Evolutionary conservation across 2,329 filamentous ascomycete species (phyloP).

Genomic region (Colletotrichum camelliae): DNA sequence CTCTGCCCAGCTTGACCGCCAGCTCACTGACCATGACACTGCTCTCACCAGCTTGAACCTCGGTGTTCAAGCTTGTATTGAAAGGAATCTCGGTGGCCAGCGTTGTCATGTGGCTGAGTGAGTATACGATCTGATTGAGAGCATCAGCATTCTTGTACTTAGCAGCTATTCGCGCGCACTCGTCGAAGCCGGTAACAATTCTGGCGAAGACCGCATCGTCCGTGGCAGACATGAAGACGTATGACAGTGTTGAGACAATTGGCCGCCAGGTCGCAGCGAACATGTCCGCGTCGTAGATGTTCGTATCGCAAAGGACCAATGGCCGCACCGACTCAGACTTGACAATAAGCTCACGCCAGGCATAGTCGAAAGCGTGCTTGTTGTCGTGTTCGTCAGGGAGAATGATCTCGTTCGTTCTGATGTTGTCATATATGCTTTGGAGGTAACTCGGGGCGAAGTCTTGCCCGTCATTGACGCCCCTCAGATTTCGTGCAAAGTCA

Average conservation of each 20-base stretch:
- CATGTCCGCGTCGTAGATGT: constrained; percentile 97
- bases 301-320: constrained; percentile 83
- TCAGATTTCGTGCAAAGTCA: constrained; percentile 87
- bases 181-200: constrained; percentile 93
- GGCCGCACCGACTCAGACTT: constrained; percentile 81
- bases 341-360: constrained; percentile 91
- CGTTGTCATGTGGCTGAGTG: constrained; percentile 88
- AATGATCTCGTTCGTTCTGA: constrained; percentile 93
- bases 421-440: constrained; percentile 86
- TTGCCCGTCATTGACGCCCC: constrained; percentile 84
- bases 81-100: constrained; percentile 77
- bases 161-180: constrained; percentile 91
- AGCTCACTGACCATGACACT: constrained; percentile 99
- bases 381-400: constrained; percentile 97
- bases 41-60: constrained; percentile 89
- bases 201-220: constrained; percentile 95
- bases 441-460: constrained; percentile 88
- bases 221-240: constrained; percentile 98
- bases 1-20: constrained; percentile 91
- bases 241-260: constrained; percentile 91
- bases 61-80: constrained; percentile 90
- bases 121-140: constrained; percentile 91
- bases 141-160: constrained; percentile 84
- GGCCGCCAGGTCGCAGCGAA: constrained; percentile 96
- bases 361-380: constrained; percentile 94